Base-by-base conservation (phyloP, 2,329 filamentous ascomycete genomes). In the Hirsutella minnesotensis region DNA sequence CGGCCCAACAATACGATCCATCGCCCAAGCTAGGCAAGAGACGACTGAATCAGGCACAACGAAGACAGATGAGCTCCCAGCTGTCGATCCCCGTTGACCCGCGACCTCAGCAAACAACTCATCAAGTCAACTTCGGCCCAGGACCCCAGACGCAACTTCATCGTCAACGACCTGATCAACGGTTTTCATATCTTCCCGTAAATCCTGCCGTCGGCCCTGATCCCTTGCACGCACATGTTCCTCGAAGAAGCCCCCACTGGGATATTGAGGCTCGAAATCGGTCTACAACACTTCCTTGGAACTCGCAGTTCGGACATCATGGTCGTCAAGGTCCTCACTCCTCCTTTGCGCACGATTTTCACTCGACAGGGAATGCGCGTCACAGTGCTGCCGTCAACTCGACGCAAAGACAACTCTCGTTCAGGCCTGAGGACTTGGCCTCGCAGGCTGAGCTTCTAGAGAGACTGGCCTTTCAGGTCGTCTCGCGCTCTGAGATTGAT, bases 401-500 rank as follows among this genome's bases (percentile, higher is more conserved):
- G 12, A 53, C 62, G 19, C 61, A 66, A 40, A 54, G 51, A 10
- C 46, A 51, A 5, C 44, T 52, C 12, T 52, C 53, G 8, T 63
- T 66, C 42, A 59, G 51, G 3, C 56, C 61, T 0, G 70, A 75
- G 29, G 69, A 77, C 38, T 47, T 77, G 13, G 56, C 61, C n/a
- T 56, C 56, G 2, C 75, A 80, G 54, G 60, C 64, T 9, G 55
- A 57, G 15, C 53, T 72, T 13, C 63, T 81, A 13, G 72, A 79
- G 19, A 52, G 53, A 1, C 58, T 80, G 2, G 70, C 69, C 46
- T 57, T 53, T 37, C 46, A 56, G 24, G 56, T 61, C 13, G 51
- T 86, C 16, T 62, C 71, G 0, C 68, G 66, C 33, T 75, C 77
- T 1, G 77, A 82, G 50, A 87, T 90, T 47, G 71, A 70, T 31